These are phyloP conservation scores for Penicillium canescens DNA, from an alignment of 495 filamentous ascomycete genomes.

Conservation along the genomic window DNA sequence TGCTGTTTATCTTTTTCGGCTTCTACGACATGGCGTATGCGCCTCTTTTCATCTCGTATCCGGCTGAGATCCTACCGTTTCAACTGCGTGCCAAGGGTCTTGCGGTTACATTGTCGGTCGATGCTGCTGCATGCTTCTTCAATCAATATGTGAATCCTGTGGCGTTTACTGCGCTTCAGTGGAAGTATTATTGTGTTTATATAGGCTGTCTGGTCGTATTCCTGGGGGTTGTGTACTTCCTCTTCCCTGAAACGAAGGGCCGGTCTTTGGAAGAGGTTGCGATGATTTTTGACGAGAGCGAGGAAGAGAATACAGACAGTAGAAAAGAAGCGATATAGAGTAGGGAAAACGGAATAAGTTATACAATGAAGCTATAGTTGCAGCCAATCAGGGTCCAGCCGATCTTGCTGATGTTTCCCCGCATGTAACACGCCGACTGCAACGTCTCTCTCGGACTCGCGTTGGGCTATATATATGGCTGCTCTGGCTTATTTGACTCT, in stretches of 20 bases:
- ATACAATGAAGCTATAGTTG: background rate
- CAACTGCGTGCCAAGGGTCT: constrained; percentile 70
- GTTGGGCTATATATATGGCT: background rate
- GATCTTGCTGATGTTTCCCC: constrained; percentile 14
- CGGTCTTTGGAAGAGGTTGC: constrained; percentile 66
- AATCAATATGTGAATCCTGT: constrained; percentile 62
- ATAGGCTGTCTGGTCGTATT: constrained; percentile 57
- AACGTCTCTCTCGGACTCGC: background rate
- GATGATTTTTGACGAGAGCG: constrained; percentile 52
- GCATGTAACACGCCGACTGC: background rate
- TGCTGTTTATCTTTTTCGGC: constrained; percentile 60
- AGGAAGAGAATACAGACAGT: background rate
- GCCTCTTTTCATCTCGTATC: constrained; percentile 62
- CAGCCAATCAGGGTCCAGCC: constrained; percentile 12
- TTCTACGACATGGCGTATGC: constrained; percentile 61
- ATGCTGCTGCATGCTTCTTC: constrained; percentile 58
- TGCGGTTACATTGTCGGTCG: constrained; percentile 60
- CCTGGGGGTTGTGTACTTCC: constrained; percentile 59
- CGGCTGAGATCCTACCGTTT: constrained; percentile 67
- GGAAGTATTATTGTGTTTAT: constrained; percentile 65
- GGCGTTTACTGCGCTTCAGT: constrained; percentile 46
- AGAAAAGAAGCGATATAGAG: background rate
- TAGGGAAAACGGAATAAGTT: background rate
- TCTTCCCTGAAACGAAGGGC: constrained; percentile 67
- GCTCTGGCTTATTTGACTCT: background rate